Conservation (phyloP, 2,329 filamentous ascomycete genomes). For the Bipolaris bicolor region DNA sequence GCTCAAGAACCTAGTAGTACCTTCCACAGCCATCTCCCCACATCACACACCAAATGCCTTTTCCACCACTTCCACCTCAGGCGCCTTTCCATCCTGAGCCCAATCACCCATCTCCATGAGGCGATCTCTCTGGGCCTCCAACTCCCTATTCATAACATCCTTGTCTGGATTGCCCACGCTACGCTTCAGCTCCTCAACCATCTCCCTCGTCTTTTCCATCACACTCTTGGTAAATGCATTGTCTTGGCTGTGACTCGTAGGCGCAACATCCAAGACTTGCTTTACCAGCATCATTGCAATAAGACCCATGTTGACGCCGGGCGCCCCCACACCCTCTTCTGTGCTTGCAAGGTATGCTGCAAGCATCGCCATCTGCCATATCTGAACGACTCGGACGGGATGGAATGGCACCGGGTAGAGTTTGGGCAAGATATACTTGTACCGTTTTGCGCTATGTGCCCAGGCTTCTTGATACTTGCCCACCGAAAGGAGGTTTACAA, state of each 20-base stretch:
- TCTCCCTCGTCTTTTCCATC: conserved; percentile 46
- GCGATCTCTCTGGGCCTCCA: conserved; percentile 36
- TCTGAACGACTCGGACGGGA: conserved; percentile 61
- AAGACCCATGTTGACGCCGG: conserved; percentile 50
- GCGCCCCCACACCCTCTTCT: conserved; percentile 33
- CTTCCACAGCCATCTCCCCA: background rate
- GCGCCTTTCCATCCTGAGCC: conserved; percentile 13
- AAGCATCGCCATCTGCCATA: conserved; percentile 49
- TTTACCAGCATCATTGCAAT: conserved; percentile 53
- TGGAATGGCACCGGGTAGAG: conserved; percentile 58
- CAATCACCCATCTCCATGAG: conserved; percentile 42
- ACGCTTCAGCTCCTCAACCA: conserved; percentile 28
- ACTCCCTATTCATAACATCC: conserved; percentile 28
- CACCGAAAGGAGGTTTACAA: conserved; percentile 55
- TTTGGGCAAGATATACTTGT: conserved; percentile 58
- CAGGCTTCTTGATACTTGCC: conserved; percentile 57
- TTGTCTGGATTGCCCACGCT: conserved; percentile 31
- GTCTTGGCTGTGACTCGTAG: conserved; percentile 52
- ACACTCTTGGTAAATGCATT: conserved; percentile 52
- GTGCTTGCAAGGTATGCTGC: conserved; percentile 40
- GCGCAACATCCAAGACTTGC: conserved; percentile 50
- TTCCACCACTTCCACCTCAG: background rate
- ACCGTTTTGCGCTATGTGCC: conserved; percentile 58
- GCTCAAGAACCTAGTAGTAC: background rate
- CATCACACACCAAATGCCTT: conserved; percentile 11